Evolutionary conservation across 108 stramenopile species (phyloP).

Genomic region (Chaetoceros tenuissimus): DNA sequence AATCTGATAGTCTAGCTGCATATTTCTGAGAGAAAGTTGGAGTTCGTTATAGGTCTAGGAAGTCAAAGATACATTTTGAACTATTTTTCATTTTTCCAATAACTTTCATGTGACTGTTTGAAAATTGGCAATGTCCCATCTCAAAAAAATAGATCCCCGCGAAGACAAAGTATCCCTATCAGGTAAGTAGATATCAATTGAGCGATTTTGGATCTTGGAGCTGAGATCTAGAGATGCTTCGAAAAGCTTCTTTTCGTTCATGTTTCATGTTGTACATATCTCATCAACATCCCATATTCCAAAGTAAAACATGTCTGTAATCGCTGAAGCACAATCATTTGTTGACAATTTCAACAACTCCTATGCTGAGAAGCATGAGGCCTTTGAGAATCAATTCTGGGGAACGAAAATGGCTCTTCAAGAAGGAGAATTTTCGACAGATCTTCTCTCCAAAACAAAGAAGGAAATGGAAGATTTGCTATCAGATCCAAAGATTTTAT

Average conservation of each 20-base stretch:
- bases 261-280: background rate
- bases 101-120: too few relatives aligned
- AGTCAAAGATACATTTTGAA: too few relatives aligned
- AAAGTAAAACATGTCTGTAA: too few relatives aligned
- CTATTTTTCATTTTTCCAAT: too few relatives aligned
- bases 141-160: too few relatives aligned
- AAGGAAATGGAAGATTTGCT: conserved; percentile 58
- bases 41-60: too few relatives aligned
- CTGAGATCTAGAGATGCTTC: background rate
- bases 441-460: conserved; percentile 46
- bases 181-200: background rate
- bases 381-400: conserved; percentile 70
- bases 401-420: conserved; percentile 70
- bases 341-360: conserved; percentile 38
- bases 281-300: background rate
- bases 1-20: too few relatives aligned
- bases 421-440: conserved; percentile 34
- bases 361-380: conserved; percentile 43
- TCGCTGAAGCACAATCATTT: conserved; percentile 33
- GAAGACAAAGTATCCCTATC: background rate
- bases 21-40: too few relatives aligned
- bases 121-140: too few relatives aligned
- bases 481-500: conserved; percentile 27
- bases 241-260: background rate
- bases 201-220: background rate